Evolutionary conservation across 805 yeast species (phyloP), one percentile per base, ranked within the genome.

Genomic region (Ogataea neopini): DNA sequence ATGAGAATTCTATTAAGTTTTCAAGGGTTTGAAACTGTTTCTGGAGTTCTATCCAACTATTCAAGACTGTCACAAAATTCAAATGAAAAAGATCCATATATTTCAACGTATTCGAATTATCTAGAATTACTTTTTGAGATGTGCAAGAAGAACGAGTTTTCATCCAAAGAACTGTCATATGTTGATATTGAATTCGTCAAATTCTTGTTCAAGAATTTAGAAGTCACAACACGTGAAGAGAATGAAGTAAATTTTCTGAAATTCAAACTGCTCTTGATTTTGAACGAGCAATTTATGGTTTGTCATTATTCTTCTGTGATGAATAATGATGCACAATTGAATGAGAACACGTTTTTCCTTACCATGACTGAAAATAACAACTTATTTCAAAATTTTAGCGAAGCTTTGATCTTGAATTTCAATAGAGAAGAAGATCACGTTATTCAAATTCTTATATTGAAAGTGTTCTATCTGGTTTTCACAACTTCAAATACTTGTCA

Each of bases 241-340:
- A 84, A 84, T 60, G 76, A 81, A 40, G 74, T 73, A 52, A 84
- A 82, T 59, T 81, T 80, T 51, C 79, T 87, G 33, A 82, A 84
- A 51, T 83, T 90, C 69, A 83, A 82, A 58, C 69, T 88, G 13
- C 64, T 91, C 10, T 69, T 91, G 33, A 83, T 89, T 1, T 70
- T 91, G 20, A 91, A 91, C 66, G 97, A 91, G 62, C 97, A 91
- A 66, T 91, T 81, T 65, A 80, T 91, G 84, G 84, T 88, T 33
- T 69, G 79, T 51, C 72, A 55, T 64, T 75, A 54, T 58, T 74
- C 59, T 5, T 32, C 47, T 5, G 40, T 43, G 30, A 38, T 65
- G 4, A 58, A 63, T 30, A 44, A 54, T 6, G 29, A 23, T 6
- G 22, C 19, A 1, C 47, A 45, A 11, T 48, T 40, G 11, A 51